These are phyloP conservation scores for Cryoendolithus antarcticus DNA, from an alignment of 2,329 filamentous ascomycete genomes.

Conservation along the genomic window DNA sequence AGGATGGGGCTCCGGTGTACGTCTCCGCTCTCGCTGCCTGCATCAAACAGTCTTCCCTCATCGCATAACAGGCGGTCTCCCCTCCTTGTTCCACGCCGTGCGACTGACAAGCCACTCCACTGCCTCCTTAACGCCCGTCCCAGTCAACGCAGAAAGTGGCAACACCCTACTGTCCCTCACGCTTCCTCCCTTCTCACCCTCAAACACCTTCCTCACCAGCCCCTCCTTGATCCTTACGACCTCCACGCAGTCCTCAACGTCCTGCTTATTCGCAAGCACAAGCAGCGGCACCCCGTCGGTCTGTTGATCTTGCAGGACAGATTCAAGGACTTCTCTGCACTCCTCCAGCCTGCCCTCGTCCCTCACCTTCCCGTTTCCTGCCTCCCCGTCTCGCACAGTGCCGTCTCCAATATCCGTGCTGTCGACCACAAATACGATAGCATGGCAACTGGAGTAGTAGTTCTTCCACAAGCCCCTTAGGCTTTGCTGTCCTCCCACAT, in stretches of 20 bases:
- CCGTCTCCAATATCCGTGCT: slow-evolving; percentile 85
- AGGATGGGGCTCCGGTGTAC: no score
- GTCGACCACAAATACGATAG: slow-evolving; percentile 96
- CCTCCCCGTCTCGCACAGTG: slow-evolving; percentile 43
- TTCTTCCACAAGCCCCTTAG: slow-evolving; percentile 88
- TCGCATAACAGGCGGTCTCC: slow-evolving; percentile 81
- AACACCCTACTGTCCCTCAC: slow-evolving; percentile 89
- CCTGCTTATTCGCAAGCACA: slow-evolving; percentile 94
- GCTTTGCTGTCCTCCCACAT: slow-evolving; percentile 85
- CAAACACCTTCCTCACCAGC: slow-evolving; percentile 86
- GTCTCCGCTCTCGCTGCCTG: no score
- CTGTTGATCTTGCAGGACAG: slow-evolving; percentile 75
- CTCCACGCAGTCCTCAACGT: slow-evolving; percentile 93
- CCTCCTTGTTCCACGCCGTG: slow-evolving; percentile 95
- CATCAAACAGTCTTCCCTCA: slow-evolving; percentile 31
- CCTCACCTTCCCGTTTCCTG: slow-evolving; percentile 5
- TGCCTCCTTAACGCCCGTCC: slow-evolving; percentile 73
- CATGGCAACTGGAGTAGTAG: slow-evolving; percentile 89
- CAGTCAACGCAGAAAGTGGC: slow-evolving; percentile 81
- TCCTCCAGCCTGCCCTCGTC: slow-evolving; percentile 59
- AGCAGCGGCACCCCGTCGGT: slow-evolving; percentile 84
- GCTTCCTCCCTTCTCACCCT: slow-evolving; percentile 75
- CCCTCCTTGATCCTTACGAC: slow-evolving; percentile 96
- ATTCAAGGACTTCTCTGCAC: slow-evolving; percentile 79
- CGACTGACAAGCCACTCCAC: slow-evolving; percentile 92